Percentiles rank a stretch among this genome's conserved stretches.
Conservation (phyloP, 169 alveolate genomes). For the Eimeria mitis region DNA sequence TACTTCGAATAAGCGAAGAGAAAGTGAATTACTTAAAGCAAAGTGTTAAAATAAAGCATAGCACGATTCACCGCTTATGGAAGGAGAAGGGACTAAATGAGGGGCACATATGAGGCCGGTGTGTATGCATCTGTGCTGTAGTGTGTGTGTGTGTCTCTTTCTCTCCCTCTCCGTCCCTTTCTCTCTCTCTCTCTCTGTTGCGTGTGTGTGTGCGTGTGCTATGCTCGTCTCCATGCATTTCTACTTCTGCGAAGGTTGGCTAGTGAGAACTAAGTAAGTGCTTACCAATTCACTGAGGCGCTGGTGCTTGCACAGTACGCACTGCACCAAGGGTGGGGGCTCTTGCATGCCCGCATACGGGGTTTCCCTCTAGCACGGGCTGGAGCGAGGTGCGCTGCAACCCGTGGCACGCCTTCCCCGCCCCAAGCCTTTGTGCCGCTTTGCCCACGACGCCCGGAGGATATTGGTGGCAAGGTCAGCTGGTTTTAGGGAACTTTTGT, state of each 20-base stretch:
- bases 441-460: too few relatives aligned
- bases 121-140: too few relatives aligned
- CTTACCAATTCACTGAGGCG: neutral
- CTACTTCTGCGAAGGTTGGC: neutral
- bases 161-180: too few relatives aligned
- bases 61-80: neutral
- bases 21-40: neutral
- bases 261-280: neutral
- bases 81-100: neutral
- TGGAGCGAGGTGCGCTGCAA: neutral
- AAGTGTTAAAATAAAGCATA: neutral
- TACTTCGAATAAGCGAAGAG: neutral
- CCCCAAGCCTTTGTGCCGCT: neutral
- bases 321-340: too few relatives aligned
- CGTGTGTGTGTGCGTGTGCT: too few relatives aligned
- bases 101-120: too few relatives aligned
- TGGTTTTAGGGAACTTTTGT: too few relatives aligned
- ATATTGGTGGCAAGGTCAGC: too few relatives aligned
- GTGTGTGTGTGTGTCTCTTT: too few relatives aligned
- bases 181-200: neutral
- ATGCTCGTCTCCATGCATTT: too few relatives aligned
- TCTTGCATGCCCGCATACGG: neutral
- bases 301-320: neutral
- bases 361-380: neutral
- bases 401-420: neutral